A percentile compares a stretch with the other conserved stretches of the same genome.
Conservation (phyloP, 148 eudicot species). For the Mesembryanthemum crystallinum region DNA sequence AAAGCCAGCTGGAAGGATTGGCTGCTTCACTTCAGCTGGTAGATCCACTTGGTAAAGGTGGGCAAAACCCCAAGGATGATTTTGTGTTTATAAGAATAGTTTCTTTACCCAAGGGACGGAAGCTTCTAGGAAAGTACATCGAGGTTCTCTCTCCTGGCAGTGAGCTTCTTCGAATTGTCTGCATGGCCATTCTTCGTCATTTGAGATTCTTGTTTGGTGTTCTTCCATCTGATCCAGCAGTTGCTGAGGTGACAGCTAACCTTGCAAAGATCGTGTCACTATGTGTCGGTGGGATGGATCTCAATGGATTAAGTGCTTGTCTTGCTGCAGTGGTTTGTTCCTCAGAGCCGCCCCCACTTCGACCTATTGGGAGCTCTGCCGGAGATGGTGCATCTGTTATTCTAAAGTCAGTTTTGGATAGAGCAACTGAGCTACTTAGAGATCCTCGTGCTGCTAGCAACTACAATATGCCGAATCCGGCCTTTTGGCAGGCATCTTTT, state of each 20-base stretch:
- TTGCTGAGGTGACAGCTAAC: conserved; percentile 37
- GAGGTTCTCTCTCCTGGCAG: conserved; percentile 59
- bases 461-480: conserved; percentile 47
- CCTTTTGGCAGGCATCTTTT: conserved; percentile 91
- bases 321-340: conserved; percentile 95
- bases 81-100: conserved; percentile 61
- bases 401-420: conserved; percentile 68
- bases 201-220: conserved; percentile 81
- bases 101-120: conserved; percentile 85
- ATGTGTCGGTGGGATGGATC: conserved; percentile 66
- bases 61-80: conserved; percentile 60
- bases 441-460: conserved; percentile 43
- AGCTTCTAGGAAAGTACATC: conserved; percentile 68
- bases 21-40: conserved; percentile 82
- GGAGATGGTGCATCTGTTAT: conserved; percentile 85
- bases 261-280: conserved; percentile 52
- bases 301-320: conserved; percentile 87
- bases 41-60: conserved; percentile 71
- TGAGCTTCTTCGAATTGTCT: conserved; percentile 68
- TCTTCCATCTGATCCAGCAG: conserved; percentile 44
- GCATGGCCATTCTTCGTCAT: conserved; percentile 93
- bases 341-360: conserved; percentile 77
- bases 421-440: conserved; percentile 66
- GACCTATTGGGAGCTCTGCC: conserved; percentile 74
- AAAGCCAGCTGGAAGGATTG: conserved; percentile 70